These are phyloP conservation scores for Echium plantagineum DNA, from an alignment of 257 asterid genomes.

Conservation along the genomic window DNA sequence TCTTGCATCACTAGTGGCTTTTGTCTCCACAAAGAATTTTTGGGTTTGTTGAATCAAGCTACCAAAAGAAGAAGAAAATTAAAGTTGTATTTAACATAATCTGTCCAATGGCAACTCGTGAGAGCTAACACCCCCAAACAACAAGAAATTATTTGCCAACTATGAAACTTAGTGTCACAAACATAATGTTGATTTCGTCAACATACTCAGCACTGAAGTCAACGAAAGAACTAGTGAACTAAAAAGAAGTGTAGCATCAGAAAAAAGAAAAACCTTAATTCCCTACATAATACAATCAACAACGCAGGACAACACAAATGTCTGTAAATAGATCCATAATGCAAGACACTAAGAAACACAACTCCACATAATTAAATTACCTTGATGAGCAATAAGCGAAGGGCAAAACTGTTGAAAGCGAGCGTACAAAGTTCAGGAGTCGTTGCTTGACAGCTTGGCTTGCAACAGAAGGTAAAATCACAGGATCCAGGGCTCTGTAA, in stretches of 20 bases:
- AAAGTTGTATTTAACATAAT: background rate
- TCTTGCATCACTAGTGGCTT: slow-evolving; percentile 26
- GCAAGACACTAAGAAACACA: background rate
- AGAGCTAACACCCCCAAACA: background rate
- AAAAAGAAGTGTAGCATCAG: background rate
- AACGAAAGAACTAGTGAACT: background rate
- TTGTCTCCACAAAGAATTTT: slow-evolving; percentile 21
- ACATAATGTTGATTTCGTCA: too few species aligned
- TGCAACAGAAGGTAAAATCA: slow-evolving; percentile 16
- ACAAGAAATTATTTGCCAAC: too few species aligned
- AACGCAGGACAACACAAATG: background rate
- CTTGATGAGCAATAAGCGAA: slow-evolving; percentile 24
- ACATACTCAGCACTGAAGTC: background rate
- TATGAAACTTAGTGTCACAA: background rate
- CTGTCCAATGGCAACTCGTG: background rate
- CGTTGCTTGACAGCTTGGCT: slow-evolving; percentile 27
- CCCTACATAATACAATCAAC: background rate
- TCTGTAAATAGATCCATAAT: background rate
- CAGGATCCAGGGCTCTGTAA: slow-evolving; percentile 23
- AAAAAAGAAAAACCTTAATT: too few species aligned
- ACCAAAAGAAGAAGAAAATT: slow-evolving; percentile 6
- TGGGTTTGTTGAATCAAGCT: slow-evolving; percentile 29
- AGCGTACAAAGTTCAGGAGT: slow-evolving; percentile 20
- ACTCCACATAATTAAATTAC: slow-evolving; percentile 7
- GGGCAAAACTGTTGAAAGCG: slow-evolving; percentile 22